phyloP scores from a whole-genome alignment of 2,329 filamentous ascomycete species.

The Aureobasidium mangrovei region DNA sequence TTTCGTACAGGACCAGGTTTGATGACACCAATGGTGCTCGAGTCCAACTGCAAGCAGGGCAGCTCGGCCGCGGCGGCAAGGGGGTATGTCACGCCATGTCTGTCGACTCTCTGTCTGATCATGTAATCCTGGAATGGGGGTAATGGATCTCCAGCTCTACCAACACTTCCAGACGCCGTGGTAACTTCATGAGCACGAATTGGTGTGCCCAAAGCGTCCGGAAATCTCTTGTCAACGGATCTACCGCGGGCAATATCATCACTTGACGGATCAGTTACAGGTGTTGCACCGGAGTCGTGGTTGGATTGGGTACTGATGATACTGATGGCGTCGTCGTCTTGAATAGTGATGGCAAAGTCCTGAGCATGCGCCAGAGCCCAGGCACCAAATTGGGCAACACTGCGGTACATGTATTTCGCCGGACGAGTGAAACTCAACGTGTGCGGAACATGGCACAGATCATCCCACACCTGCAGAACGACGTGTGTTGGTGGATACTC shows the following conservation, averaged over 20 bases:
- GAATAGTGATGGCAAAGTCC: constrained; percentile 67
- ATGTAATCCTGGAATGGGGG: constrained; percentile 76
- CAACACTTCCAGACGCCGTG: constrained; percentile 44
- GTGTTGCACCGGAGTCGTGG: constrained; percentile 20
- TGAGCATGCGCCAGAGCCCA: constrained; percentile 84
- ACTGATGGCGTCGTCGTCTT: constrained; percentile 69
- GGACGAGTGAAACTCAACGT: constrained; percentile 95
- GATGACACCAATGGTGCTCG: constrained; percentile 63
- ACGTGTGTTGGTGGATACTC: constrained; percentile 79
- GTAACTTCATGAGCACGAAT: constrained; percentile 14
- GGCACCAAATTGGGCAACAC: constrained; percentile 84
- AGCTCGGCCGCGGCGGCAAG: constrained; percentile 58
- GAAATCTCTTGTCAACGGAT: constrained; percentile 13
- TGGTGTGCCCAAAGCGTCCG: constrained; percentile 16
- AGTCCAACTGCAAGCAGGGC: constrained; percentile 54
- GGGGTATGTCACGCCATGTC: constrained; percentile 64
- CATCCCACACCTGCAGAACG: constrained; percentile 92
- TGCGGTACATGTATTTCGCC: constrained; percentile 91
- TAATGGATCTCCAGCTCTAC: constrained; percentile 77
- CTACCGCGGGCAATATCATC: constrained; percentile 2
- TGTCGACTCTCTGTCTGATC: constrained; percentile 80
- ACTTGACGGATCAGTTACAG: background rate
- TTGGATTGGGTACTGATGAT: constrained; percentile 51
- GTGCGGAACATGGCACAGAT: constrained; percentile 83
- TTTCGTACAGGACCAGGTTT: constrained; percentile 72